Conservation (phyloP, 768 basidiomycete genomes). For the Albatrellus ellisii region DNA sequence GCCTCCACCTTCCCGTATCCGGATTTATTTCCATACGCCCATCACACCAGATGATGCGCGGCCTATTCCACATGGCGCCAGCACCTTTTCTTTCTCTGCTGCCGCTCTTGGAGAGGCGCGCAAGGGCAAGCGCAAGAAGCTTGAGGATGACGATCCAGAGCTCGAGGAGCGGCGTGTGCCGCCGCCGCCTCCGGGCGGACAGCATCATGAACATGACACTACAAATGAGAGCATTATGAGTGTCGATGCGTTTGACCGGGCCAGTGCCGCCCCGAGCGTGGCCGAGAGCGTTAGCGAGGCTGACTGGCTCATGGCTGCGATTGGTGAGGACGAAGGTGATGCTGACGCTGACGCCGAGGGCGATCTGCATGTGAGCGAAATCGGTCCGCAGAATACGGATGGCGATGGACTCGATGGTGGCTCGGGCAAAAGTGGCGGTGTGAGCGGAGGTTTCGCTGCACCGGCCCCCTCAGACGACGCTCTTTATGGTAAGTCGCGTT, state of each 20-base stretch:
- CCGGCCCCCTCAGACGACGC: too few species aligned
- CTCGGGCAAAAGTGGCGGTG: too few species aligned
- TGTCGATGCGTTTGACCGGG: slow-evolving; percentile 42
- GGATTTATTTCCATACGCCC: slow-evolving; percentile 88
- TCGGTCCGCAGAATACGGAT: slow-evolving; percentile 7
- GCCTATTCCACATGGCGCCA: slow-evolving; percentile 52
- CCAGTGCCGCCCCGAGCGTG: slow-evolving; percentile 59
- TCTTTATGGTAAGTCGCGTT: slow-evolving; percentile 21
- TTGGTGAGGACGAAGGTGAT: slow-evolving; percentile 57
- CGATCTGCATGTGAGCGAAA: slow-evolving; percentile 9
- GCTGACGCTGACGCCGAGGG: slow-evolving; percentile 20
- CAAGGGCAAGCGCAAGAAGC: slow-evolving; percentile 81
- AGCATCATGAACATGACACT: too few species aligned
- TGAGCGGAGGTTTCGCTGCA: too few species aligned
- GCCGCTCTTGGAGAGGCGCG: slow-evolving; percentile 40
- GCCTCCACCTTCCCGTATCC: slow-evolving; percentile 66
- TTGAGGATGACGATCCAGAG: slow-evolving; percentile 81
- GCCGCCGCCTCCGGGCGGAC: slow-evolving; percentile 43
- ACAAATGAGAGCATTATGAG: slow-evolving; percentile 28
- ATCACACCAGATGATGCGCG: slow-evolving; percentile 71
- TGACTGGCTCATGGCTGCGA: slow-evolving; percentile 86
- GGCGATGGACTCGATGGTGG: slow-evolving; percentile 2
- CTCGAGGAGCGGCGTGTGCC: slow-evolving; percentile 56
- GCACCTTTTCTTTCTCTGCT: slow-evolving; percentile 23
- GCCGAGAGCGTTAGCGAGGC: slow-evolving; percentile 52